Percentiles rank a stretch among this genome's conserved stretches.
phyloP scores from a whole-genome alignment of 2,329 filamentous ascomycete species.

The Botrytis medusae region DNA sequence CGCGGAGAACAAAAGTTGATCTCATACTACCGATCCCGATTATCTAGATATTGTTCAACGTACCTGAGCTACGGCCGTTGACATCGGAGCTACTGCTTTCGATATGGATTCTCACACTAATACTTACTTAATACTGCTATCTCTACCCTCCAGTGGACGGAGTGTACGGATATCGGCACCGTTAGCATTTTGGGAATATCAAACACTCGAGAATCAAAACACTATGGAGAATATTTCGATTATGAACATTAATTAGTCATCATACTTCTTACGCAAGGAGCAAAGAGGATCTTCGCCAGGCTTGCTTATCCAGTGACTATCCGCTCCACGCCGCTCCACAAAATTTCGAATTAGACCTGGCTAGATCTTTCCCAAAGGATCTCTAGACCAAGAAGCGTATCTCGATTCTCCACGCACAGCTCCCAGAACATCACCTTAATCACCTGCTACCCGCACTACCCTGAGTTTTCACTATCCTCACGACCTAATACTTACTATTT shows the following conservation, averaged over 20 bases:
- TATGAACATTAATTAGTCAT: conserved; percentile 3
- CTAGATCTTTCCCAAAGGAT: conserved; percentile 19
- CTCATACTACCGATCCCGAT: not conserved
- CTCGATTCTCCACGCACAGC: not conserved
- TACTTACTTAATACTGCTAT: too few species aligned
- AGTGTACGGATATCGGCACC: not conserved
- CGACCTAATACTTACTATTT: not conserved
- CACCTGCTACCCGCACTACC: not conserved
- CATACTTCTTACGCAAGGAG: not conserved
- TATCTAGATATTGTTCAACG: not conserved
- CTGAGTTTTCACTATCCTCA: conserved; percentile 6
- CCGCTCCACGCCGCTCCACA: conserved; percentile 3
- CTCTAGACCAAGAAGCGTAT: not conserved
- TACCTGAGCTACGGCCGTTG: not conserved
- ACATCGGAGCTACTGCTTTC: not conserved
- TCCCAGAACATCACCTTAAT: not conserved
- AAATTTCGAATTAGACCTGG: conserved; percentile 18
- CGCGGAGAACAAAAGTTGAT: not conserved
- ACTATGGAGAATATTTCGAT: not conserved
- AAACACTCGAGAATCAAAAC: not conserved
- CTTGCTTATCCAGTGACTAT: conserved; percentile 14
- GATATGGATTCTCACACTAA: not conserved
- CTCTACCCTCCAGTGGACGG: not conserved
- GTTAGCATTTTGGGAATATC: not conserved
- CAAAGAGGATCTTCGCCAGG: conserved; percentile 8